Conservation (phyloP, 495 filamentous ascomycete genomes). For the Hamigera avellanea region DNA sequence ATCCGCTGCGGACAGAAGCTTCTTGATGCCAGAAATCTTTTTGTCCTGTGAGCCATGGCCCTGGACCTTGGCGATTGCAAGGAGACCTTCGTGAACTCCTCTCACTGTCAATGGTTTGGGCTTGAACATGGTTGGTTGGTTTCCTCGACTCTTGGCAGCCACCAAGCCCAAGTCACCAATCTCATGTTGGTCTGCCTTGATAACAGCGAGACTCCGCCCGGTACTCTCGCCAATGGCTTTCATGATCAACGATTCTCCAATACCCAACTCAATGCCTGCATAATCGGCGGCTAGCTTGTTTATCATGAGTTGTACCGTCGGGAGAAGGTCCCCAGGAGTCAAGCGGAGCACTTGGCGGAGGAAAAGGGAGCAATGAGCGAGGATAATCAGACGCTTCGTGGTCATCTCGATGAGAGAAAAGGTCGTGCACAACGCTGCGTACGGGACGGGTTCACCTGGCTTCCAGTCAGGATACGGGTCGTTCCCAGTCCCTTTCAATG, state of each 20-base stretch:
- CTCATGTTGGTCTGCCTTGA: slow-evolving; percentile 89
- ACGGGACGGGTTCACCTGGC: slow-evolving; percentile 76
- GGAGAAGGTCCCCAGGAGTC: slow-evolving; percentile 77
- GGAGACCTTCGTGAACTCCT: slow-evolving; percentile 78
- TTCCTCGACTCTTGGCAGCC: slow-evolving; percentile 85
- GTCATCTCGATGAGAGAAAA: slow-evolving; percentile 93
- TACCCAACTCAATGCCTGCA: slow-evolving; percentile 88
- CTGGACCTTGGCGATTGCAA: slow-evolving; percentile 75
- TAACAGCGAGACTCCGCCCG: slow-evolving; percentile 71
- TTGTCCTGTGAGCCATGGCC: slow-evolving; percentile 81
- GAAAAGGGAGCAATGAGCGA: slow-evolving; percentile 80
- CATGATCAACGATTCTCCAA: slow-evolving; percentile 96
- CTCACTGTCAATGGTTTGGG: slow-evolving; percentile 81
- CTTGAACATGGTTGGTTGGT: slow-evolving; percentile 95
- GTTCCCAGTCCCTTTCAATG: slow-evolving; percentile 49
- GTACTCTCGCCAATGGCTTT: slow-evolving; percentile 94
- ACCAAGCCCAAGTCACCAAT: slow-evolving; percentile 93
- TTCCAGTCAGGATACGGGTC: slow-evolving; percentile 95
- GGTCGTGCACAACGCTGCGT: slow-evolving; percentile 87
- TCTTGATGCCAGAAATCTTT: slow-evolving; percentile 92
- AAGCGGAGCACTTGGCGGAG: slow-evolving; percentile 85
- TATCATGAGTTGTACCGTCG: slow-evolving; percentile 88
- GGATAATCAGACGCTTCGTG: slow-evolving; percentile 76
- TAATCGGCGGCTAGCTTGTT: slow-evolving; percentile 97
- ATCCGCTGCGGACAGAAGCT: slow-evolving; percentile 81